Conservation (phyloP, 169 alveolate species). For the Babesia bigemina region DNA sequence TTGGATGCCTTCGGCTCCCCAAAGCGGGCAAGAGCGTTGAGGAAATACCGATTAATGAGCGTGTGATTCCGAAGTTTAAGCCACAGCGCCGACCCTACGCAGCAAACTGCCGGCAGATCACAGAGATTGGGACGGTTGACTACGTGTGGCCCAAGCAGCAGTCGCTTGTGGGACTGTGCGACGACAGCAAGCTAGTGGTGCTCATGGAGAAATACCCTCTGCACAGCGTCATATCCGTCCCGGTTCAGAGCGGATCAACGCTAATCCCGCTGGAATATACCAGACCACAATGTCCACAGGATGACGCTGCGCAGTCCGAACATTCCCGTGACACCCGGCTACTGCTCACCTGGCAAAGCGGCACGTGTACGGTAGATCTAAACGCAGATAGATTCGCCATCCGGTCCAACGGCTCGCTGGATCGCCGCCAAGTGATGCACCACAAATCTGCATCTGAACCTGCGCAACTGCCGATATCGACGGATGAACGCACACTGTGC, state of each 20-base stretch:
- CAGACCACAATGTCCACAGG: neutral
- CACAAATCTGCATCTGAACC: neutral
- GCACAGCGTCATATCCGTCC: conserved; percentile 29
- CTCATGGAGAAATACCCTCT: conserved; percentile 46
- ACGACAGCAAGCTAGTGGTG: conserved; percentile 25
- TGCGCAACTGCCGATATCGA: neutral
- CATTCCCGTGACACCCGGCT: neutral
- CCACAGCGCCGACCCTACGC: conserved; percentile 38
- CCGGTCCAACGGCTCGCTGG: neutral
- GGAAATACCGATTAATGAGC: neutral
- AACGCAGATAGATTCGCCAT: conserved; percentile 1
- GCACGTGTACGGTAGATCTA: neutral
- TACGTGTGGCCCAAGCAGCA: conserved; percentile 43
- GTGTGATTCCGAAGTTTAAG: neutral
- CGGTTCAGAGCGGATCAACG: conserved; percentile 23
- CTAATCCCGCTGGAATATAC: conserved; percentile 16
- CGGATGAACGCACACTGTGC: conserved; percentile 23
- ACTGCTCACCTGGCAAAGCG: conserved; percentile 17
- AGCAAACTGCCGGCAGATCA: conserved; percentile 20
- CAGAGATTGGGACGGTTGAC: conserved; percentile 24
- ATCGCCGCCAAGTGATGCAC: neutral
- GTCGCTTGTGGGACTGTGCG: conserved; percentile 33
- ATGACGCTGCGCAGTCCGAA: neutral
- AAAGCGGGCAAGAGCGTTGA: neutral
- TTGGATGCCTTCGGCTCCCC: conserved; percentile 15